Percentiles rank a stretch among this genome's conserved stretches.
These are phyloP conservation scores for Prunus mira DNA, from an alignment of 306 rosid species.

Conservation along the genomic window DNA sequence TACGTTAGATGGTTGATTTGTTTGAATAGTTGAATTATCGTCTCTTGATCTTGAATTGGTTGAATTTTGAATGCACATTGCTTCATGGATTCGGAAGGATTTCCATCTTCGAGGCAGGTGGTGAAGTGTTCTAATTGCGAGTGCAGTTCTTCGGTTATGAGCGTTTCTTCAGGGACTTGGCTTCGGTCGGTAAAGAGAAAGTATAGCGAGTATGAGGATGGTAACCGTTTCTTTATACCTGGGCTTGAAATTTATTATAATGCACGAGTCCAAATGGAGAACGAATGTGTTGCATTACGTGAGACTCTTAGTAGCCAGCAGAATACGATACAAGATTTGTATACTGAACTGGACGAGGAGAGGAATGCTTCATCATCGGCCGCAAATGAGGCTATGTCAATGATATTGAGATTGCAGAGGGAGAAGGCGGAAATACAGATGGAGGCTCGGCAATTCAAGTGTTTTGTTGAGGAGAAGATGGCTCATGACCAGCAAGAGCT, in stretches of 20 bases:
- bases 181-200: constrained; percentile 81
- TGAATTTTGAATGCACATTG: constrained; percentile 37
- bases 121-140: constrained; percentile 63
- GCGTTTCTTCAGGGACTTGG: constrained; percentile 61
- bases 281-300: constrained; percentile 76
- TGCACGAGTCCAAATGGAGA: constrained; percentile 64
- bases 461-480: constrained; percentile 90
- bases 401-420: constrained; percentile 96
- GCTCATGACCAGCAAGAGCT: constrained; percentile 81
- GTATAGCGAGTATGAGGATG: constrained; percentile 59
- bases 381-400: constrained; percentile 97
- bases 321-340: constrained; percentile 64
- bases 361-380: constrained; percentile 90
- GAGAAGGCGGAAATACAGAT: constrained; percentile 98
- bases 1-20: constrained; percentile 20
- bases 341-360: constrained; percentile 88
- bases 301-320: constrained; percentile 79
- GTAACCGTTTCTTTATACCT: constrained; percentile 39
- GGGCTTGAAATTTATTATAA: constrained; percentile 35
- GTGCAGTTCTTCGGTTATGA: constrained; percentile 50
- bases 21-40: constrained; percentile 16
- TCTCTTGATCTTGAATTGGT: constrained; percentile 27
- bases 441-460: constrained; percentile 96
- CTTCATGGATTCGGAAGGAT: constrained; percentile 55
- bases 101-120: constrained; percentile 49